These are phyloP conservation scores for Fusarium pilosicola DNA, from an alignment of 2,329 filamentous ascomycete species.

Conservation along the genomic window DNA sequence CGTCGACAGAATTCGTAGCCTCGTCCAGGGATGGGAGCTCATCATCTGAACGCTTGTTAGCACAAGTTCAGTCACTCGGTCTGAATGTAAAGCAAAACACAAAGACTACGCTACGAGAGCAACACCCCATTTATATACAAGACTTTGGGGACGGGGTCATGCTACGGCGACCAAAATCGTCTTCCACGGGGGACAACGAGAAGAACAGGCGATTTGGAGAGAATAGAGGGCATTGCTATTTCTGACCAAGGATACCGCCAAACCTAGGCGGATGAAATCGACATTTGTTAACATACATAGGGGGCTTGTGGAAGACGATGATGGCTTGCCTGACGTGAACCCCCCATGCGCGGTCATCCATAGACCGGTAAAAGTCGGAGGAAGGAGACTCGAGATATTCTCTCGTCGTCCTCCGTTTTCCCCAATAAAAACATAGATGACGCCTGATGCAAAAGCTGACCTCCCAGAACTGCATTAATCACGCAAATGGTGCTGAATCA, in stretches of 20 bases:
- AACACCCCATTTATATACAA: slow-evolving; percentile 56
- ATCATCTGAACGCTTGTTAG: slow-evolving; percentile 68
- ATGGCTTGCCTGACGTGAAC: slow-evolving; percentile 69
- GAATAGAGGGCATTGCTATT: slow-evolving; percentile 55
- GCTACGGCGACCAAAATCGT: slow-evolving; percentile 71
- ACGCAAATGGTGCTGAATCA: slow-evolving; percentile 48
- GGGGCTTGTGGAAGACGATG: slow-evolving; percentile 72
- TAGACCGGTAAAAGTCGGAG: slow-evolving; percentile 37
- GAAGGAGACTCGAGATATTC: slow-evolving; percentile 34
- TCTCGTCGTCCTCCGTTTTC: slow-evolving; percentile 37
- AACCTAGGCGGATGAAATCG: slow-evolving; percentile 46
- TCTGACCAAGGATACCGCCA: slow-evolving; percentile 53
- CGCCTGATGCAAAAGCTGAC: slow-evolving; percentile 47
- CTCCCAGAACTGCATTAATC: slow-evolving; percentile 43
- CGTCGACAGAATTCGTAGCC: slow-evolving; percentile 71
- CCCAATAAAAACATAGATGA: slow-evolving; percentile 44
- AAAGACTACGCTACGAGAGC: slow-evolving; percentile 46
- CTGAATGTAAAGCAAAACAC: slow-evolving; percentile 38
- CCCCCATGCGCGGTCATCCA: slow-evolving; percentile 38
- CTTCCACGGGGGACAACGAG: slow-evolving; percentile 60
- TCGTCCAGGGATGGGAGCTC: slow-evolving; percentile 70
- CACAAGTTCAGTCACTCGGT: slow-evolving; percentile 41
- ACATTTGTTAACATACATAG: slow-evolving; percentile 73
- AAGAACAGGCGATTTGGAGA: slow-evolving; percentile 49
- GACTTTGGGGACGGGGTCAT: slow-evolving; percentile 52